A percentile compares a stretch with the other conserved stretches of the same genome.
phyloP scores from a whole-genome alignment of 805 yeast genomes.

The Candida hispaniensis region DNA sequence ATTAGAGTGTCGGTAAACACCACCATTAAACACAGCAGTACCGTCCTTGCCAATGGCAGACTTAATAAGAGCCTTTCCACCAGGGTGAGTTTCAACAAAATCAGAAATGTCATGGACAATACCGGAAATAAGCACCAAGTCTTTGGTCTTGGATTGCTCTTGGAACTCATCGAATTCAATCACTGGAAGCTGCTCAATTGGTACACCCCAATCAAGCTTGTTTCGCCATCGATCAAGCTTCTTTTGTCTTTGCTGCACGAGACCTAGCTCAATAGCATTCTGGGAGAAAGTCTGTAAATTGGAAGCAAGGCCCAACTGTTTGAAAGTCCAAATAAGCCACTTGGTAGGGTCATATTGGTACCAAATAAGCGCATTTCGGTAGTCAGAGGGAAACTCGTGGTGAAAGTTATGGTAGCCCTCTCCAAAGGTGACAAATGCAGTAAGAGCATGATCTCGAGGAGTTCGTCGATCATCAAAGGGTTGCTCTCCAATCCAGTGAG shows the following conservation, averaged over 20 bases:
- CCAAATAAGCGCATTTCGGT: slow-evolving; percentile 60
- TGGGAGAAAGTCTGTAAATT: slow-evolving; percentile 46
- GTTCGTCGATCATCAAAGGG: slow-evolving; percentile 68
- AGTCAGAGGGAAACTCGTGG: slow-evolving; percentile 90
- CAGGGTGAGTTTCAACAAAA: slow-evolving; percentile 87
- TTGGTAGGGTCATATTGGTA: slow-evolving; percentile 83
- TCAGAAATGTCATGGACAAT: slow-evolving; percentile 91
- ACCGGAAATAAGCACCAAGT: slow-evolving; percentile 75
- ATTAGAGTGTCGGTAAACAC: slow-evolving; percentile 84
- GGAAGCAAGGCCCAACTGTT: slow-evolving; percentile 46
- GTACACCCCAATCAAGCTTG: slow-evolving; percentile 86
- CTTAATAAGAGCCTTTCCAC: slow-evolving; percentile 68
- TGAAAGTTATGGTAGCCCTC: slow-evolving; percentile 91
- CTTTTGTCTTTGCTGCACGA: slow-evolving; percentile 75
- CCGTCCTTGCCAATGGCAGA: slow-evolving; percentile 90
- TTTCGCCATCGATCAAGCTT: slow-evolving; percentile 65
- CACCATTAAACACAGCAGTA: slow-evolving; percentile 88
- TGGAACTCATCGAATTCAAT: slow-evolving; percentile 45
- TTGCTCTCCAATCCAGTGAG: slow-evolving; percentile 67
- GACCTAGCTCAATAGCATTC: slow-evolving; percentile 56
- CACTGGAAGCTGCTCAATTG: slow-evolving; percentile 75
- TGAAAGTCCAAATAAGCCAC: slow-evolving; percentile 49
- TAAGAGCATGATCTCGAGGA: slow-evolving; percentile 54
- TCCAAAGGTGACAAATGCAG: slow-evolving; percentile 65
- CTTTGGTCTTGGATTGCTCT: slow-evolving; percentile 41